Percentiles rank a stretch among this genome's conserved stretches.
Evolutionary conservation across 2,329 filamentous ascomycete genomes (phyloP).

Genomic region (Chaetomiaceae sp.): DNA sequence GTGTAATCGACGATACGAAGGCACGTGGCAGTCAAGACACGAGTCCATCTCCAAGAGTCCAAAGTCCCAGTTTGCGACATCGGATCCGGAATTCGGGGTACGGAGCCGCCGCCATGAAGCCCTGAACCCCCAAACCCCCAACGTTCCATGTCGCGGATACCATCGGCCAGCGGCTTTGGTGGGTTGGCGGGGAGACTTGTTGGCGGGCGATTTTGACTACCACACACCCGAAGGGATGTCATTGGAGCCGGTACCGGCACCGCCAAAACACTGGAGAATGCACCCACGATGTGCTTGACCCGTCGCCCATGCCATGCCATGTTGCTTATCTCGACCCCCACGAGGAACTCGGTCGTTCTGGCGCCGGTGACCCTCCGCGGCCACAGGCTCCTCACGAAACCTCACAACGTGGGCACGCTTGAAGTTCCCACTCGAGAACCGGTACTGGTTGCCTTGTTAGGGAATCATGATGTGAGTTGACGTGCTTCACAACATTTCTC

Average conservation of each 20-base stretch:
- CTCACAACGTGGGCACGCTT: not conserved
- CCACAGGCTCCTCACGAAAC: not conserved
- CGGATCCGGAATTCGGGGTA: constrained; percentile 4
- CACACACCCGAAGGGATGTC: too few species aligned
- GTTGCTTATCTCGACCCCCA: constrained; percentile 1
- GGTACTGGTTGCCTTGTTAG: not conserved
- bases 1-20: too few species aligned
- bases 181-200: too few species aligned
- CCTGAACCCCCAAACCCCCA: not conserved
- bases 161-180: not conserved
- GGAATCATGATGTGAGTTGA: not conserved
- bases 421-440: not conserved
- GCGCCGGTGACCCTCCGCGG: not conserved
- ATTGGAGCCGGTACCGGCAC: too few species aligned
- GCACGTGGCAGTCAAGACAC: not conserved
- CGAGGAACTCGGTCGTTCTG: not conserved
- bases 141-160: not conserved
- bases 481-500: not conserved
- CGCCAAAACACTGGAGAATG: too few species aligned
- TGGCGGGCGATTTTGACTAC: too few species aligned
- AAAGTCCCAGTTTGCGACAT: too few species aligned
- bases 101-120: not conserved
- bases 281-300: too few species aligned
- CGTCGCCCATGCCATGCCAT: too few species aligned
- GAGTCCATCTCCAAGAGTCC: too few species aligned